These are phyloP conservation scores for Tulasnella calospora DNA, from an alignment of 768 basidiomycete species.

Conservation along the genomic window DNA sequence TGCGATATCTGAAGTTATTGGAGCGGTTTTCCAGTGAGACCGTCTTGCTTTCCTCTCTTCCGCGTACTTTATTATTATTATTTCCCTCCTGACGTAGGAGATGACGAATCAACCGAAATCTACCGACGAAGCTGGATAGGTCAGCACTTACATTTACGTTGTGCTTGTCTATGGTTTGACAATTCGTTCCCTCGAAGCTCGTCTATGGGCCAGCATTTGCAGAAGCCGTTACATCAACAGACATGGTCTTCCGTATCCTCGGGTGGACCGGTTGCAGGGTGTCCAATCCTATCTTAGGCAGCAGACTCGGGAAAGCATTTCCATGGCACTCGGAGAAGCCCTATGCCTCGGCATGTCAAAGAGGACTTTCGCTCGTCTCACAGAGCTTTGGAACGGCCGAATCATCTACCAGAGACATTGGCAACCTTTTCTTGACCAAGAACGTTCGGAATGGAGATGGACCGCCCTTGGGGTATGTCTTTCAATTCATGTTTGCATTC, in stretches of 20 bases:
- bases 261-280: neutral
- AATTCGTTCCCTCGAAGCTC: neutral
- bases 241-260: neutral
- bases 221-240: constrained; percentile 1
- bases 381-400: neutral
- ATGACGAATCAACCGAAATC: neutral
- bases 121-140: neutral
- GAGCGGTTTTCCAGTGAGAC: neutral
- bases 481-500: neutral
- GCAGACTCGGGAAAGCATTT: neutral
- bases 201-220: neutral
- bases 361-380: neutral
- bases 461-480: neutral
- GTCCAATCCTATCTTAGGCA: neutral
- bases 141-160: neutral
- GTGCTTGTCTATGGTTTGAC: neutral
- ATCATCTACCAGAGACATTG: neutral
- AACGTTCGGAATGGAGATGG: neutral
- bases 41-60: too few relatives aligned
- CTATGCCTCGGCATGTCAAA: neutral
- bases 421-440: neutral
- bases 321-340: neutral
- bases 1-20: neutral
- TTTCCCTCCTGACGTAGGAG: neutral
- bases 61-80: neutral